Evolutionary conservation across 2,329 filamentous ascomycete species (phyloP).

Genomic region (Zalaria sp.): DNA sequence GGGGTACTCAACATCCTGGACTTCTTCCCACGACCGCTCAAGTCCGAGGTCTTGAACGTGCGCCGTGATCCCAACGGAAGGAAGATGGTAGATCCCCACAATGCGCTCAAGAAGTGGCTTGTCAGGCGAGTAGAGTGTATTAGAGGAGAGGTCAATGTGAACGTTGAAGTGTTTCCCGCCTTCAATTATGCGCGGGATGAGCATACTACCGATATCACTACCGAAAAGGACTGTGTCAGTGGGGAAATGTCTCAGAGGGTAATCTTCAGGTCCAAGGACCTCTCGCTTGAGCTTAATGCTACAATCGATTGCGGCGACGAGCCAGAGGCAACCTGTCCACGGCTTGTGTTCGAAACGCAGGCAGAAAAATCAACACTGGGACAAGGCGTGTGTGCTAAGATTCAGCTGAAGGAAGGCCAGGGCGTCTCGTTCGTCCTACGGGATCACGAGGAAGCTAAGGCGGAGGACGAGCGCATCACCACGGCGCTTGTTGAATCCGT

Average conservation of each 20-base stretch:
- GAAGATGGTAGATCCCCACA: slow-evolving; percentile 20
- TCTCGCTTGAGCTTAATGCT: slow-evolving; percentile 53
- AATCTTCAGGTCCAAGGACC: slow-evolving; percentile 44
- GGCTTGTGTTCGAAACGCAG: slow-evolving; percentile 41
- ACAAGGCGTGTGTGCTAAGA: slow-evolving; percentile 46
- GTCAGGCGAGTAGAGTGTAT: slow-evolving; percentile 60
- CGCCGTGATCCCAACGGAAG: slow-evolving; percentile 6
- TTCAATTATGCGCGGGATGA: slow-evolving; percentile 54
- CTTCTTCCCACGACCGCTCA: slow-evolving; percentile 56
- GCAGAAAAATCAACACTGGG: slow-evolving; percentile 39
- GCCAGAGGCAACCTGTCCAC: slow-evolving; percentile 31
- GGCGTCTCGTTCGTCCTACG: slow-evolving; percentile 55
- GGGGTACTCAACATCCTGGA: slow-evolving; percentile 61
- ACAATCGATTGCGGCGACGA: slow-evolving; percentile 45
- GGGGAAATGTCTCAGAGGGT: slow-evolving; percentile 23
- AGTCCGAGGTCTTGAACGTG: slow-evolving; percentile 33
- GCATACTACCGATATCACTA: slow-evolving; percentile 45
- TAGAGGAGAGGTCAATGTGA: slow-evolving; percentile 49
- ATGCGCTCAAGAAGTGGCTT: slow-evolving; percentile 56
- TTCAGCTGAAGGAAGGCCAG: slow-evolving; percentile 51
- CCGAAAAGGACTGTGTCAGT: slow-evolving; percentile 9
- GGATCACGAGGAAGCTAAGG: slow-evolving; percentile 44
- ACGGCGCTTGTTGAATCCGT: slow-evolving; percentile 43
- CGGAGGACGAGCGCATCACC: slow-evolving; percentile 43
- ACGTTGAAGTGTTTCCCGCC: slow-evolving; percentile 58